phyloP scores from a whole-genome alignment of 169 alveolate species.

The Plasmodium gallinaceum region DNA sequence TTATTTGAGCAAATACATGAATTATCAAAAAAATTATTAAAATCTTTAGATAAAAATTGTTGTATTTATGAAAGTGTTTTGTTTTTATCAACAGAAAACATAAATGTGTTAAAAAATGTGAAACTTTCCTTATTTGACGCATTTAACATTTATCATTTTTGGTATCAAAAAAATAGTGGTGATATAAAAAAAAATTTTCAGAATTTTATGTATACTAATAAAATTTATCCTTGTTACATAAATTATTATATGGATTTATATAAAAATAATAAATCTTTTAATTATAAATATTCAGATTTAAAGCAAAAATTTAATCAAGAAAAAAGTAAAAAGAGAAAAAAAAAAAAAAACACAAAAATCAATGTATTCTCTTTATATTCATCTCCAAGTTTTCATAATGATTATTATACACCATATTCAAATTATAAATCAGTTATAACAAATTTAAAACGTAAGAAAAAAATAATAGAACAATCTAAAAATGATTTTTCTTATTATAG shows the following conservation, averaged over 20 bases:
- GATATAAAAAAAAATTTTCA: constrained; percentile 45
- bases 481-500: not conserved
- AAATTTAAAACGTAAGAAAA: not conserved
- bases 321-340: not conserved
- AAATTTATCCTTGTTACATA: constrained; percentile 60
- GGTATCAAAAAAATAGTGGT: constrained; percentile 64
- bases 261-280: constrained; percentile 28
- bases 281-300: constrained; percentile 16
- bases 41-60: constrained; percentile 40
- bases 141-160: constrained; percentile 60
- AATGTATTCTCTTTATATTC: not conserved
- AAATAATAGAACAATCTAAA: not conserved
- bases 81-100: constrained; percentile 57
- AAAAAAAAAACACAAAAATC: not conserved
- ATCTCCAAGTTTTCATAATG: not conserved
- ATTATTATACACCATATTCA: not conserved
- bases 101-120: constrained; percentile 51
- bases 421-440: not conserved
- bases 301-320: not conserved
- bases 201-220: constrained; percentile 59
- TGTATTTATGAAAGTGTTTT: constrained; percentile 76
- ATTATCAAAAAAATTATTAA: constrained; percentile 48
- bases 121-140: constrained; percentile 55
- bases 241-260: constrained; percentile 63
- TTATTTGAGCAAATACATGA: constrained; percentile 51